Base-by-base conservation (phyloP, 129 eudicot species). In the Pseudognaphalium luteoalbum region DNA sequence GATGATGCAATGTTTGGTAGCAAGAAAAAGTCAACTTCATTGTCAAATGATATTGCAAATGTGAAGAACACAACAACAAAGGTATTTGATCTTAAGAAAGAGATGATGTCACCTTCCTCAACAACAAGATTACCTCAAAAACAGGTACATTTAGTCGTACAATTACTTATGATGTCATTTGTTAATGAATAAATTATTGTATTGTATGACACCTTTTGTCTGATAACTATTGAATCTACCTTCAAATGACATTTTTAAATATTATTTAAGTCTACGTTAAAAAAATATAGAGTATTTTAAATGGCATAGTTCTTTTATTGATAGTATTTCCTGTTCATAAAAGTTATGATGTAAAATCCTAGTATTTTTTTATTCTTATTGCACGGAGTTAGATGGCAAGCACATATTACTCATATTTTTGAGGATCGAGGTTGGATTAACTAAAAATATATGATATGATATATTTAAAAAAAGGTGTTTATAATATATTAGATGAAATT, bases 71-170 rank as follows among this genome's bases (percentile, higher is more conserved):
- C n/a, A n/a, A 77, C 91, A 57, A 85, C 88, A 25, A 85, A 92
- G 35, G 41, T 87, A 61, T 62, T 82, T 65, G 82, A 85, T 15
- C 75, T 88, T 71, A 89, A 85, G 85, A 90, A 88, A 72, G 78
- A 80, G 80, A 81, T 73, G 70, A 59, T 71, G 78, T 77, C 86
- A 33, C 72, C 80, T 54, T 86, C 86, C 22, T 86, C 91, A 41
- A 59, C 87, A 39, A 59, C 86, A 75, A 86, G 83, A 75, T 72
- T 78, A 80, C 79, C 83, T 75, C 83, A 83, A 70, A 83, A 83
- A 28, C 91, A 90, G 96, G 94, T 90, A 88, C 25, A 33, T 56
- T 22, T 54, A 57, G 21, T 25, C 66, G 29, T 56, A 41, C 67
- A 11, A 32, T 82, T 66, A 44, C 52, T 28, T 41, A 50, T 79